These are phyloP conservation scores for Fusarium chuoi DNA, from an alignment of 2,329 filamentous ascomycete species.

Conservation along the genomic window DNA sequence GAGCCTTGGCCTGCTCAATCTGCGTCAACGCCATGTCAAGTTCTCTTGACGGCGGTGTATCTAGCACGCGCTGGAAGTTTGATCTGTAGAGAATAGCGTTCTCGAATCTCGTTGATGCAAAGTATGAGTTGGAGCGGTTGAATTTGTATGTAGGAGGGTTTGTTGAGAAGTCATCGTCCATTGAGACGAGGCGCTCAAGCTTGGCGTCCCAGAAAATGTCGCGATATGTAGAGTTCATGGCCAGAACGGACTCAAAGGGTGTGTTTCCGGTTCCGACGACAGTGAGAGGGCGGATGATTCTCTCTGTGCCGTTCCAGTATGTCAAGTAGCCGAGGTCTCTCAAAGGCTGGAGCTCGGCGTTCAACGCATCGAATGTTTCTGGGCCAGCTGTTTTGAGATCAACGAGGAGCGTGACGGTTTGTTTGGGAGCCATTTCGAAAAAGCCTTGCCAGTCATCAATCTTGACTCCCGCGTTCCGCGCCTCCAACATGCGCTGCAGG, in stretches of 20 bases:
- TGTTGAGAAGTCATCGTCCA: neutral
- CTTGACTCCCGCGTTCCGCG: neutral
- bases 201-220: constrained; percentile 29
- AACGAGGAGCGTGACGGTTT: constrained; percentile 5
- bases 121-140: constrained; percentile 20
- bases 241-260: neutral
- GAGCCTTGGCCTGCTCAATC: constrained; percentile 14
- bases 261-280: constrained; percentile 8
- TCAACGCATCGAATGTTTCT: neutral
- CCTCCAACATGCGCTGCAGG: constrained; percentile 5
- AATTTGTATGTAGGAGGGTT: neutral
- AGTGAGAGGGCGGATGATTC: constrained; percentile 4
- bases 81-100: constrained; percentile 10
- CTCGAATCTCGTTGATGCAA: constrained; percentile 5
- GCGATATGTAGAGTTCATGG: constrained; percentile 2
- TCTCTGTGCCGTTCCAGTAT: constrained; percentile 15
- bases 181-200: neutral
- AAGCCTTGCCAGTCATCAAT: neutral
- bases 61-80: neutral
- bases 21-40: constrained; percentile 5
- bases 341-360: neutral
- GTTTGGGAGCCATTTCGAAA: neutral
- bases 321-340: constrained; percentile 11
- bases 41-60: neutral
- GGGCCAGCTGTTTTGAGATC: constrained; percentile 9